These are phyloP conservation scores for Aspergillus puulaauensis DNA, from an alignment of 2,329 filamentous ascomycete species.

Conservation along the genomic window DNA sequence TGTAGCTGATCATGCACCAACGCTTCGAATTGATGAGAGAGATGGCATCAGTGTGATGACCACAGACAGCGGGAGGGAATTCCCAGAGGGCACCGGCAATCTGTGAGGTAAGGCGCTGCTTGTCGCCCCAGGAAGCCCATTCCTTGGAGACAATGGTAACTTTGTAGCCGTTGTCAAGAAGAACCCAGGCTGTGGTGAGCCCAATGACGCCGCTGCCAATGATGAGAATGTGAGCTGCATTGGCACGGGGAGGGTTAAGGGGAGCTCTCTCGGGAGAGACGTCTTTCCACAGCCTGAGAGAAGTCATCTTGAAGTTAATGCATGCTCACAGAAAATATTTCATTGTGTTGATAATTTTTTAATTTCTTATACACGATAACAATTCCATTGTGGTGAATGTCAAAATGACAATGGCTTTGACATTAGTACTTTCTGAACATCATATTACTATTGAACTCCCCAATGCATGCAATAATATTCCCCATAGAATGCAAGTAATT, in stretches of 20 bases:
- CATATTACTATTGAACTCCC: too few relatives aligned
- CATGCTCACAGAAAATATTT: neutral
- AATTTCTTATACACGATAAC: neutral
- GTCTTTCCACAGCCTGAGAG: too few relatives aligned
- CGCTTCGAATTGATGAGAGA: conserved; percentile 4
- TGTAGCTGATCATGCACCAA: conserved; percentile 10
- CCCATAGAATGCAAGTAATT: too few relatives aligned
- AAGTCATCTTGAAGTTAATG: neutral
- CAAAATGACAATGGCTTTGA: neutral
- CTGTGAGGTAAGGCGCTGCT: conserved; percentile 46
- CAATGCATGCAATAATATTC: too few relatives aligned
- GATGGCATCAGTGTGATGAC: conserved; percentile 30
- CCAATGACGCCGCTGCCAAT: conserved; percentile 11
- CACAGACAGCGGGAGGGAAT: conserved; percentile 46
- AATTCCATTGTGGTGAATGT: neutral
- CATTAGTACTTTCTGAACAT: too few relatives aligned
- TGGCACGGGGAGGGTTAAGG: neutral
- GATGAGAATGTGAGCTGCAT: conserved; percentile 11
- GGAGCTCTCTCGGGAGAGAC: too few relatives aligned
- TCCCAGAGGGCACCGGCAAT: conserved; percentile 52
- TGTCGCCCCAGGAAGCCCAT: conserved; percentile 37
- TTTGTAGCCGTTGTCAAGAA: conserved; percentile 46
- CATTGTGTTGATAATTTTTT: neutral
- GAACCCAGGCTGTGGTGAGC: conserved; percentile 38
- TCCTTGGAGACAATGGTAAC: conserved; percentile 47